Conservation (phyloP, 192 early-diverging fungal genomes). For the Powellomyces hirtus region DNA sequence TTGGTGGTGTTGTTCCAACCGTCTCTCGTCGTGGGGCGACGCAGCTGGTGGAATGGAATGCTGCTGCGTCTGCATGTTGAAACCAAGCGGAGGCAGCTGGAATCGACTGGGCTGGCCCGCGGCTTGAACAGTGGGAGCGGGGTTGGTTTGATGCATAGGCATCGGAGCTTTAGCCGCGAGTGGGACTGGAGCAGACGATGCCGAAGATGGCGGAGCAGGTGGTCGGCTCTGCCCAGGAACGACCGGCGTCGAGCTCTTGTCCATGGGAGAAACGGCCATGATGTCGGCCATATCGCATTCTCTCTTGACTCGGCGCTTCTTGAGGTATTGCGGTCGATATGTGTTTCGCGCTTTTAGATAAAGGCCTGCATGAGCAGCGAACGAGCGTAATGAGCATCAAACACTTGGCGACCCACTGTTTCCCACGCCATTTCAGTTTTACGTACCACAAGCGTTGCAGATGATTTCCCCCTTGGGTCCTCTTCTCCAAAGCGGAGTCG, state of each 20-base stretch:
- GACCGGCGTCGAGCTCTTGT: no score
- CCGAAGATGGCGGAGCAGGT: not conserved
- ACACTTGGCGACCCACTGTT: no score
- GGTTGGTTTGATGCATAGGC: no score
- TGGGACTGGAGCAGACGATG: not conserved
- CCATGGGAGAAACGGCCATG: not conserved
- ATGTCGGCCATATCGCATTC: not conserved
- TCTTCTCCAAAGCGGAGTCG: slow-evolving; percentile 92
- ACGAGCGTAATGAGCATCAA: not conserved
- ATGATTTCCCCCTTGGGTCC: slow-evolving; percentile 58
- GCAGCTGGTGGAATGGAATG: no score
- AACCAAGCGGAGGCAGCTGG: not conserved
- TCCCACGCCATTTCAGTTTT: no score
- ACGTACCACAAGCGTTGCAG: slow-evolving; percentile 43
- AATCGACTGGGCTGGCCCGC: no score
- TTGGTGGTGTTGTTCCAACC: no score
- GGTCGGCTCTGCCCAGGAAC: not conserved
- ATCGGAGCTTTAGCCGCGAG: no score
- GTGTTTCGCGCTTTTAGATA: slow-evolving; percentile 33
- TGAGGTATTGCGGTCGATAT: slow-evolving; percentile 21
- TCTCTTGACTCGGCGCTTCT: slow-evolving; percentile 14
- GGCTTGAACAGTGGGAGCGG: no score
- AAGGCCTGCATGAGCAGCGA: slow-evolving; percentile 11
- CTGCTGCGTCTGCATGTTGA: no score
- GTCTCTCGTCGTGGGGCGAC: no score